A percentile compares a stretch with the other conserved stretches of the same genome.
These are phyloP conservation scores for Erythrobasidium hasegawianum DNA, from an alignment of 1,284 basidiomycete species.

Conservation along the genomic window DNA sequence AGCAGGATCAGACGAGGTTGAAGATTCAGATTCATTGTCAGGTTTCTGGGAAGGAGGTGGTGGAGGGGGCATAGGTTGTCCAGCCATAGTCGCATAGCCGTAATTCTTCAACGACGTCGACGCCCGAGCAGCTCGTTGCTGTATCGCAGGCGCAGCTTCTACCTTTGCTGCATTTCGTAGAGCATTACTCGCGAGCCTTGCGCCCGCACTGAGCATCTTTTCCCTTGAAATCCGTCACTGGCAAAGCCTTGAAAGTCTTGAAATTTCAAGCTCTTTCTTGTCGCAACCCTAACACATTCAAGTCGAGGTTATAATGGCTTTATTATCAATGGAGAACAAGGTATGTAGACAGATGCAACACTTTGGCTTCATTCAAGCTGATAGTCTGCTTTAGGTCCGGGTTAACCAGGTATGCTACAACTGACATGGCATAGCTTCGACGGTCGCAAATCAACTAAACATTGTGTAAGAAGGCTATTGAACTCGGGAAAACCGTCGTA, in stretches of 20 bases:
- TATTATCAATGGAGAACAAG: slow-evolving; percentile 43
- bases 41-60: slow-evolving; percentile 5
- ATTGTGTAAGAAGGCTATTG: slow-evolving; percentile 60
- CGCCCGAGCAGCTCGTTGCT: neutral
- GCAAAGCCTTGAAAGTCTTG: too few relatives aligned
- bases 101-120: slow-evolving; percentile 1
- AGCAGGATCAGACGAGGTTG: slow-evolving; percentile 2
- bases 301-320: neutral
- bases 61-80: neutral
- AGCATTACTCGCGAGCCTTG: neutral
- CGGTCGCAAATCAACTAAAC: neutral
- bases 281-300: neutral
- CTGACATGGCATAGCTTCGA: neutral
- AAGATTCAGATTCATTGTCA: neutral
- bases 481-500: slow-evolving; percentile 71
- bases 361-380: neutral
- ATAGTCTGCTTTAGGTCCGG: slow-evolving; percentile 5
- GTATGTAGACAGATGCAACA: slow-evolving; percentile 8
- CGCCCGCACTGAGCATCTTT: neutral
- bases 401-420: slow-evolving; percentile 14
- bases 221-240: too few relatives aligned
- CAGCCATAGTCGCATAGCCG: slow-evolving; percentile 1
- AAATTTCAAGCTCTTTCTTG: neutral
- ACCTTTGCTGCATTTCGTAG: too few relatives aligned
- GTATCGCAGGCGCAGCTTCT: too few relatives aligned